A percentile compares a stretch with the other conserved stretches of the same genome.
Conservation (phyloP, 192 early-diverging fungal genomes). For the Funneliformis mosseae region DNA sequence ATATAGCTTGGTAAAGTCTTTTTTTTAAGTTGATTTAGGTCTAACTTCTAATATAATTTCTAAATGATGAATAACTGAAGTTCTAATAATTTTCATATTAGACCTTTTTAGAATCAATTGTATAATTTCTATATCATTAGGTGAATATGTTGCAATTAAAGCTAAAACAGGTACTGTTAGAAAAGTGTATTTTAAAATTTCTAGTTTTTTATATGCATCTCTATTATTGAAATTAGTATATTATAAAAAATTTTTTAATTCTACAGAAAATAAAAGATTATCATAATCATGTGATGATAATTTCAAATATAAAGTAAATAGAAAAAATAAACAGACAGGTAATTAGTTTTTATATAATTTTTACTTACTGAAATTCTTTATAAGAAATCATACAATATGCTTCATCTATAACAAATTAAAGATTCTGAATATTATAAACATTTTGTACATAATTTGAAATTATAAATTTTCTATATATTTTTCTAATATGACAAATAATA, state of each 20-base stretch:
- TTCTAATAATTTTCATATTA: conserved; percentile 5
- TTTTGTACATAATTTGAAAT: not conserved
- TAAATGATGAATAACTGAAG: not conserved
- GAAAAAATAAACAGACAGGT: too few species aligned
- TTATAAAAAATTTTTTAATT: too few species aligned
- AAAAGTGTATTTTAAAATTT: not conserved
- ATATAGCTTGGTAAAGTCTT: not conserved
- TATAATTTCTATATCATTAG: not conserved
- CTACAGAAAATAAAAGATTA: too few species aligned
- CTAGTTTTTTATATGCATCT: not conserved
- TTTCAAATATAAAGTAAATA: too few species aligned
- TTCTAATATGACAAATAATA: not conserved
- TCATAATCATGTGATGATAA: too few species aligned
- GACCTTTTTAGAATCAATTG: not conserved
- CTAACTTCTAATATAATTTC: not conserved
- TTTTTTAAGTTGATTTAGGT: not conserved
- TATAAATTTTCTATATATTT: conserved; percentile 2
- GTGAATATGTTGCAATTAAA: not conserved
- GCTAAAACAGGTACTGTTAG: not conserved
- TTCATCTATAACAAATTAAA: conserved; percentile 14
- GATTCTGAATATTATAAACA: not conserved
- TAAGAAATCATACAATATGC: conserved; percentile 6
- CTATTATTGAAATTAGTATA: too few species aligned
- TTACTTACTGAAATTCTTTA: too few species aligned
- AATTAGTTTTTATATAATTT: too few species aligned